phyloP scores from a whole-genome alignment of 2,329 filamentous ascomycete genomes.

The Fusarium heterosporum region DNA sequence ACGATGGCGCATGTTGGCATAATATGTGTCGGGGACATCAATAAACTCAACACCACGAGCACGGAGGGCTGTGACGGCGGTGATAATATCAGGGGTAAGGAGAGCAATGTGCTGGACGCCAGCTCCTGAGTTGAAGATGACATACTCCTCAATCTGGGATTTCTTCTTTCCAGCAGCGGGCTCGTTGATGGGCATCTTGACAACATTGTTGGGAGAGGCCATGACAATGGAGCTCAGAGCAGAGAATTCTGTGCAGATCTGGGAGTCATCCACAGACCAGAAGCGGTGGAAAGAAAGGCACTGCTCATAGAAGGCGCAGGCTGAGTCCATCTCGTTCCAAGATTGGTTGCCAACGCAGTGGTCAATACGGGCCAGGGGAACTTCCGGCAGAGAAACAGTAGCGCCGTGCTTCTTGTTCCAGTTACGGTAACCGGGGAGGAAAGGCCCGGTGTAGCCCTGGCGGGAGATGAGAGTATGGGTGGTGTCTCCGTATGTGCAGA shows the following conservation, averaged over 20 bases:
- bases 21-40: slow-evolving; percentile 87
- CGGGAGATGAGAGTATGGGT: slow-evolving; percentile 91
- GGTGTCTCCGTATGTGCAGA: slow-evolving; percentile 94
- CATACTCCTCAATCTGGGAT: slow-evolving; percentile 93
- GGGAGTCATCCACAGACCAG: slow-evolving; percentile 94
- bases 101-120: slow-evolving; percentile 96
- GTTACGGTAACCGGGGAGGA: slow-evolving; percentile 84
- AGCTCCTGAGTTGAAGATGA: slow-evolving; percentile 88
- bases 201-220: slow-evolving; percentile 83
- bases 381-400: slow-evolving; percentile 65
- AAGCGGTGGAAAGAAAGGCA: slow-evolving; percentile 95
- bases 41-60: slow-evolving; percentile 95
- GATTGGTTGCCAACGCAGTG: slow-evolving; percentile 98
- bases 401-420: slow-evolving; percentile 55
- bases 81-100: slow-evolving; percentile 82
- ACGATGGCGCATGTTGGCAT: slow-evolving; percentile 78
- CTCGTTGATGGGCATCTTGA: slow-evolving; percentile 99
- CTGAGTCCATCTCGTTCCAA: slow-evolving; percentile 85
- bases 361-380: slow-evolving; percentile 82
- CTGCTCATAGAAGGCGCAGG: slow-evolving; percentile 82
- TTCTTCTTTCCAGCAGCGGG: slow-evolving; percentile 90
- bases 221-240: slow-evolving; percentile 92
- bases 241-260: slow-evolving; percentile 93
- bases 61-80: slow-evolving; percentile 79
- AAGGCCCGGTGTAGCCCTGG: slow-evolving; percentile 75